Evolutionary conservation across 2,329 filamentous ascomycete genomes (phyloP).

Genomic region (Cercospora sp.): DNA sequence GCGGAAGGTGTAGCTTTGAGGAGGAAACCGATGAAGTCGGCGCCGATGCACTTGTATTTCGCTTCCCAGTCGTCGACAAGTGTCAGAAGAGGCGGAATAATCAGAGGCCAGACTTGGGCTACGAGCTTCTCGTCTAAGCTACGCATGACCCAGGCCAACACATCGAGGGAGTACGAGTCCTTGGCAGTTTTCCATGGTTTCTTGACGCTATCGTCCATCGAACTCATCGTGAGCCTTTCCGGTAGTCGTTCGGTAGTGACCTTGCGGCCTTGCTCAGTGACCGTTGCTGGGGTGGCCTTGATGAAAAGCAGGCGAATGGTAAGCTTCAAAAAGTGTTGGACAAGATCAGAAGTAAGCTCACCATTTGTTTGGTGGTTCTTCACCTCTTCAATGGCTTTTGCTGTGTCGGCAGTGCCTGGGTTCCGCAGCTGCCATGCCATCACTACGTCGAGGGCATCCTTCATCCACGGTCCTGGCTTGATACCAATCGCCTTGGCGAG

Average conservation of each 20-base stretch:
- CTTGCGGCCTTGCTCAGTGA: conserved; percentile 61
- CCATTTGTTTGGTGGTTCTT: conserved; percentile 41
- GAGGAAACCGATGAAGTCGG: conserved; percentile 56
- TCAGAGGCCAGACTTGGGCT: conserved; percentile 63
- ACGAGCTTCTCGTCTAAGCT: conserved; percentile 54
- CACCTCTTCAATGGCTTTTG: conserved; percentile 49
- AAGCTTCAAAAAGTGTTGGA: conserved; percentile 59
- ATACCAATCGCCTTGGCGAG: conserved; percentile 66
- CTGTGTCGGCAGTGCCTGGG: conserved; percentile 62
- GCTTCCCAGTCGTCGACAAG: conserved; percentile 65
- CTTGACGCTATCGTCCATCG: conserved; percentile 44
- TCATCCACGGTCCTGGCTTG: conserved; percentile 81
- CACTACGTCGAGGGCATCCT: conserved; percentile 72
- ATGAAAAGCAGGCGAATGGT: conserved; percentile 69
- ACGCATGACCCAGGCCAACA: conserved; percentile 63
- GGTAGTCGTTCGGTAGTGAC: conserved; percentile 48
- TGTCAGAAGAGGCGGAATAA: conserved; percentile 68
- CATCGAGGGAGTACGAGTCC: conserved; percentile 53
- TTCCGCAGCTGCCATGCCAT: conserved; percentile 88
- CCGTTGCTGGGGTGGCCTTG: conserved; percentile 52
- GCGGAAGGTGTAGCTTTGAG: conserved; percentile 55
- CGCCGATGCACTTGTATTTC: conserved; percentile 56
- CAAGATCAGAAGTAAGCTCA: conserved; percentile 53
- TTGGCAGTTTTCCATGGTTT: conserved; percentile 63
- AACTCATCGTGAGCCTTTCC: conserved; percentile 37